Base-by-base conservation (phyloP, 164 flowering plant genomes). In the Echeveria elegans region DNA sequence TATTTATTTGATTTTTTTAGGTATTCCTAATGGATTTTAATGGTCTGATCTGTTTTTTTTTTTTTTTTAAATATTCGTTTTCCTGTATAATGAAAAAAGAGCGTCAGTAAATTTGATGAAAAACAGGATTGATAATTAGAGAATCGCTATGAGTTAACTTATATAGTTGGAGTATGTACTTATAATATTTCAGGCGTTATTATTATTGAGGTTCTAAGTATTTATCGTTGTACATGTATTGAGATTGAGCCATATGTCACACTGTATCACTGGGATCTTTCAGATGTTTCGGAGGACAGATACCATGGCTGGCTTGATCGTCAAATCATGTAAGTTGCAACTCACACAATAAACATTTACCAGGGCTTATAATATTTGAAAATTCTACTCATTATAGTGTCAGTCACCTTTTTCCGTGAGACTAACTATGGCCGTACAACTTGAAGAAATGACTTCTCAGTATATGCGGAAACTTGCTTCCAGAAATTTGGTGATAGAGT, bases 211-310 rank as follows among this genome's bases (percentile, higher is more conserved):
- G 41, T 38, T 38, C 12, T 38, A n/a, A 14, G 41, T 38, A 38
- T 8, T 8, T 38, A 8, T 28, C 28, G 18, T 28, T 60, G 36
- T 77, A 68, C 81, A 92, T 96, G 97, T 65, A n/a, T n/a, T n/a
- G n/a, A 34, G 7, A 90, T 93, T 65, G 76, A 87, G 73, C 98
- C 98, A 19, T 93, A 90, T 73, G 92, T 88, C 68, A 90, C 97
- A 5, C 73, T 93, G 16, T 88, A 82, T 69, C 98, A 93, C 37
- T 93, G 97, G 97, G 98, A 93, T 71, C 90, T 90, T 58, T 97
- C 98, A 71, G 94, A 84, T 81, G 86, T 86, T 52, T 73, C 90
- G 47, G 74, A 78, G 15, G 97, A 93, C 80, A 76, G 65, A 62
- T 93, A 93, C 80, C 76, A 43, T 3, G 96, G 98, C 69, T 88